Percentiles rank a stretch among this genome's conserved stretches.
These are phyloP conservation scores for Boletus reticuloceps DNA, from an alignment of 768 basidiomycete genomes.

Conservation along the genomic window DNA sequence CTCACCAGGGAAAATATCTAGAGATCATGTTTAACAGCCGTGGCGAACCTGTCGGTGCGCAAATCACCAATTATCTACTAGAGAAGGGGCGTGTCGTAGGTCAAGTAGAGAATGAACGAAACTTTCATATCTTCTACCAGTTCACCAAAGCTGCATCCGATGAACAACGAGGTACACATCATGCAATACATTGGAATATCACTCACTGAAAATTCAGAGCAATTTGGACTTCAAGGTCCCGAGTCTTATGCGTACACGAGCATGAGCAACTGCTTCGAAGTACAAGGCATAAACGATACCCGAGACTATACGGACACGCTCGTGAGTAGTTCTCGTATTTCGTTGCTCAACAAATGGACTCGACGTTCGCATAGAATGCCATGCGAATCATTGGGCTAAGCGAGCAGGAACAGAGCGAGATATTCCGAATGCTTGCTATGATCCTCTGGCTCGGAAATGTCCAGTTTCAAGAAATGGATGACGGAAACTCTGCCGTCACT, in stretches of 20 bases:
- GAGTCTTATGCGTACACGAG: slow-evolving; percentile 95
- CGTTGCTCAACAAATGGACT: slow-evolving; percentile 2
- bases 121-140: slow-evolving; percentile 99
- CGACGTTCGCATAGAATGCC: slow-evolving; percentile 58
- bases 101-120: slow-evolving; percentile 93
- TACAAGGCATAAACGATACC: slow-evolving; percentile 86
- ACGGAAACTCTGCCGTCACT: slow-evolving; percentile 78
- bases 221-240: slow-evolving; percentile 92
- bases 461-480: slow-evolving; percentile 83
- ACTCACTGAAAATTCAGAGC: slow-evolving; percentile 52
- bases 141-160: slow-evolving; percentile 94
- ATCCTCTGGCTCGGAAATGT: slow-evolving; percentile 97
- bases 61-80: slow-evolving; percentile 96
- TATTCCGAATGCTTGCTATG: slow-evolving; percentile 88
- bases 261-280: slow-evolving; percentile 87
- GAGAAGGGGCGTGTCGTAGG: slow-evolving; percentile 98
- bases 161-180: slow-evolving; percentile 77
- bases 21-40: slow-evolving; percentile 98
- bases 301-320: slow-evolving; percentile 87
- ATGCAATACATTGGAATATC: neutral
- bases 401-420: slow-evolving; percentile 82
- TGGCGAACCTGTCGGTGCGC: slow-evolving; percentile 94
- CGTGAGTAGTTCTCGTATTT: slow-evolving; percentile 42
- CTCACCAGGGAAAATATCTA: slow-evolving; percentile 88
- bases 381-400: slow-evolving; percentile 93